These are phyloP conservation scores for Ascosphaera apis DNA, from an alignment of 2,329 filamentous ascomycete genomes.

Conservation along the genomic window DNA sequence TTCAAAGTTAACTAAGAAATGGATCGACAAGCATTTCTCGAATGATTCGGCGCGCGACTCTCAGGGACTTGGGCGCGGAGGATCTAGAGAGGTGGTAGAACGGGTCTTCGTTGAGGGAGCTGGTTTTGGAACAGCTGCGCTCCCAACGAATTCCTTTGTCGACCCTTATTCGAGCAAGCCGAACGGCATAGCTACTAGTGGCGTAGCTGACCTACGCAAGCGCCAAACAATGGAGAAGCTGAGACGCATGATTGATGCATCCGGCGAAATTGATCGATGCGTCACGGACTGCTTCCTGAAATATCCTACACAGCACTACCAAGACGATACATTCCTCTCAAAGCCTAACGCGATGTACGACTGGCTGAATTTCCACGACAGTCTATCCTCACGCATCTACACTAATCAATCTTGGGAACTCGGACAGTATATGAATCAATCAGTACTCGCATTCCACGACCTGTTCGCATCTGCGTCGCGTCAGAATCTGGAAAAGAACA, in stretches of 20 bases:
- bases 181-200: conserved; percentile 17
- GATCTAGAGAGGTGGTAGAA: conserved; percentile 40
- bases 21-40: conserved; percentile 36
- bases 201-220: conserved; percentile 36
- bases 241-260: conserved; percentile 38
- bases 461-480: conserved; percentile 58
- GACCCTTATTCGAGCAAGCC: conserved; percentile 11
- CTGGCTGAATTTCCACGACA: conserved; percentile 87
- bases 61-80: conserved; percentile 37
- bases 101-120: conserved; percentile 42
- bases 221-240: conserved; percentile 34
- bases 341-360: conserved; percentile 79
- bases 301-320: conserved; percentile 71
- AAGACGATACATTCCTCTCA: conserved; percentile 74
- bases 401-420: conserved; percentile 86
- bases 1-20: conserved; percentile 29
- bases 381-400: conserved; percentile 54
- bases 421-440: conserved; percentile 62
- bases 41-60: conserved; percentile 29
- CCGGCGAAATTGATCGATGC: conserved; percentile 38
- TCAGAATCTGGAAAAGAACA: conserved; percentile 16
- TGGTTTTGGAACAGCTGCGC: conserved; percentile 28
- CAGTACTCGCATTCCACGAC: conserved; percentile 72
- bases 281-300: conserved; percentile 54
- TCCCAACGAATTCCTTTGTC: conserved; percentile 16